Conservation (phyloP, 108 stramenopile genomes). For the Tribonema minus region DNA sequence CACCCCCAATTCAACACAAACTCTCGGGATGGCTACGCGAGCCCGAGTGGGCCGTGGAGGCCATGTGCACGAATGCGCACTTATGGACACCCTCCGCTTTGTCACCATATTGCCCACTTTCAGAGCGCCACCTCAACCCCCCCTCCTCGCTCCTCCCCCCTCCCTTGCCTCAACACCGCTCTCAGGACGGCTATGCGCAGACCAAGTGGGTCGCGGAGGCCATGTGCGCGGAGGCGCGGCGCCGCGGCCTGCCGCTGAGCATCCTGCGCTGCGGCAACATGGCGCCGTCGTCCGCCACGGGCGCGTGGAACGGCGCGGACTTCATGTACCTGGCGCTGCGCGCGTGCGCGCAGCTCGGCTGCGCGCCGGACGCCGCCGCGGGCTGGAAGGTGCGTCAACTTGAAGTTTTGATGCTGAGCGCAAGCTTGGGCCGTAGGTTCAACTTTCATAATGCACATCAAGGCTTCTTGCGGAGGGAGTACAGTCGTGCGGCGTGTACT, state of each 20-base stretch:
- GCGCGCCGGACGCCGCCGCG: background rate
- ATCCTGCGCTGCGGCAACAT: constrained; percentile 69
- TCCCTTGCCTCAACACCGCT: background rate
- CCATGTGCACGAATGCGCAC: constrained; percentile 48
- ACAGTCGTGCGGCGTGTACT: too few species aligned
- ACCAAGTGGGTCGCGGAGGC: constrained; percentile 74
- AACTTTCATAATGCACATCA: too few species aligned
- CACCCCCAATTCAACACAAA: background rate
- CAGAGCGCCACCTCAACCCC: too few species aligned
- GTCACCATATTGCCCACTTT: too few species aligned
- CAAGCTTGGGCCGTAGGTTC: too few species aligned
- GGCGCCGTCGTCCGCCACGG: constrained; percentile 59
- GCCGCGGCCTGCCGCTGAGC: constrained; percentile 62
- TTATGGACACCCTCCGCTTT: background rate
- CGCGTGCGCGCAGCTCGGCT: constrained; percentile 23
- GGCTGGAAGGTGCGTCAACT: background rate
- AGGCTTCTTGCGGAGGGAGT: too few species aligned
- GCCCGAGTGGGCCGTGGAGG: constrained; percentile 73
- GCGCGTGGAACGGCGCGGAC: constrained; percentile 63
- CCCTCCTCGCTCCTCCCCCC: background rate
- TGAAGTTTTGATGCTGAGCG: too few species aligned
- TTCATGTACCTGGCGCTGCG: constrained; percentile 65
- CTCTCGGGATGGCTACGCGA: constrained; percentile 66
- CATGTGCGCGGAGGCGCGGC: constrained; percentile 60
- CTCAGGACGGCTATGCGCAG: constrained; percentile 66